Conservation (phyloP, 116 monocot species). For the Zostera marina region DNA sequence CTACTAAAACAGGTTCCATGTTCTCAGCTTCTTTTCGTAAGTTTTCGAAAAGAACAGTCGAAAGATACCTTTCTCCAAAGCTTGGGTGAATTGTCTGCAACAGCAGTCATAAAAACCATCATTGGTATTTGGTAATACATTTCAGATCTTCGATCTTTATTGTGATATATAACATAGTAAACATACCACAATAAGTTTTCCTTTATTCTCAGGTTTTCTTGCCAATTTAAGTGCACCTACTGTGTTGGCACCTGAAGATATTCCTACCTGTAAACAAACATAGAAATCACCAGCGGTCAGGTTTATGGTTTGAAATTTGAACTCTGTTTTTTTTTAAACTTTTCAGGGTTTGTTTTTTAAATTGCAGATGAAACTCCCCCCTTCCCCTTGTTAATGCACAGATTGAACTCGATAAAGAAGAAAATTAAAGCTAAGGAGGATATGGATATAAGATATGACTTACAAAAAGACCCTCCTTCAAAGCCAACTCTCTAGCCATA, state of each 20-base stretch:
- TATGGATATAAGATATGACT: not conserved
- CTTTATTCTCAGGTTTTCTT: constrained; percentile 88
- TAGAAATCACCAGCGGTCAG: not conserved
- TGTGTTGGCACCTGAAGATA: constrained; percentile 91
- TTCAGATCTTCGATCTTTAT: too few species aligned
- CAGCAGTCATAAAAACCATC: not conserved
- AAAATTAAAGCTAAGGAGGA: not conserved
- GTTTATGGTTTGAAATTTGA: too few species aligned
- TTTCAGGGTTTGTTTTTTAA: too few species aligned
- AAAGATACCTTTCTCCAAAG: constrained; percentile 83
- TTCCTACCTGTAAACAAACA: constrained; percentile 41
- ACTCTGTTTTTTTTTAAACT: too few species aligned
- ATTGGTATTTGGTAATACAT: not conserved
- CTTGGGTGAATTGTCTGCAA: constrained; percentile 18
- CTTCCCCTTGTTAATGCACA: too few species aligned
- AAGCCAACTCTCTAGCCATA: constrained; percentile 90
- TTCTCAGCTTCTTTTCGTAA: constrained; percentile 72
- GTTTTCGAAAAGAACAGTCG: constrained; percentile 67
- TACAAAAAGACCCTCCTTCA: constrained; percentile 90
- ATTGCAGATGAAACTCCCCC: too few species aligned
- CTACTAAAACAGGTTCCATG: constrained; percentile 79
- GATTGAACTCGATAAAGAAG: not conserved
- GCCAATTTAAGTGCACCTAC: constrained; percentile 84
- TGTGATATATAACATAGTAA: too few species aligned
- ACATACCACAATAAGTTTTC: constrained; percentile 93